Evolutionary conservation across 2,329 filamentous ascomycete genomes (phyloP).

Genomic region (Alternaria ethzedia): DNA sequence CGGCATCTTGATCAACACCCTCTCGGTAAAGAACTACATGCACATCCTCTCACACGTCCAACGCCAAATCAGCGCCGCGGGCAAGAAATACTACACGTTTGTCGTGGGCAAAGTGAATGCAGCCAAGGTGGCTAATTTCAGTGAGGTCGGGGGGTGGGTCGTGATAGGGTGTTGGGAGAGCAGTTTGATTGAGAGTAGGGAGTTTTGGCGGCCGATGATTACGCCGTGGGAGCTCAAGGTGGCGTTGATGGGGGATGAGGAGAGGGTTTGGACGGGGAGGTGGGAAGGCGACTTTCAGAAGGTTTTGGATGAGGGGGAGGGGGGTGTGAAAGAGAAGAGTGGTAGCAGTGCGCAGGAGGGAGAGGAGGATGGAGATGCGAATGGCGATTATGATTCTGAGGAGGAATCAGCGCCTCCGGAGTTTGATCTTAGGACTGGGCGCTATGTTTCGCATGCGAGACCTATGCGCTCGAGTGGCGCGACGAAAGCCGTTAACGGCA

Average conservation of each 20-base stretch:
- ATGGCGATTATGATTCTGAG: slow-evolving; percentile 58
- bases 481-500: slow-evolving; percentile 6
- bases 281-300: slow-evolving; percentile 89
- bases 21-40: slow-evolving; percentile 90
- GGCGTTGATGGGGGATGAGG: slow-evolving; percentile 75
- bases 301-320: slow-evolving; percentile 56
- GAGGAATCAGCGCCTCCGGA: slow-evolving; percentile 76
- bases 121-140: slow-evolving; percentile 95
- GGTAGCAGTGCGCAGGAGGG: slow-evolving; percentile 58
- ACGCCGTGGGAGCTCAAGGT: slow-evolving; percentile 93
- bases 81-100: slow-evolving; percentile 95
- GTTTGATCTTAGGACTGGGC: slow-evolving; percentile 89
- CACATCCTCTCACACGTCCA: slow-evolving; percentile 77
- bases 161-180: slow-evolving; percentile 99
- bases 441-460: slow-evolving; percentile 77
- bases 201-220: slow-evolving; percentile 86
- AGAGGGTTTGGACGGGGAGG: slow-evolving; percentile 82
- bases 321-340: slow-evolving; percentile 12
- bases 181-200: slow-evolving; percentile 84
- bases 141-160: slow-evolving; percentile 94
- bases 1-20: slow-evolving; percentile 93
- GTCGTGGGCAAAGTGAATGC: slow-evolving; percentile 97
- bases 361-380: slow-evolving; percentile 14
- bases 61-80: slow-evolving; percentile 73
- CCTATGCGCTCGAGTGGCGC: slow-evolving; percentile 62